Base-by-base conservation (phyloP, 2,329 filamentous ascomycete species). In the Sphaceloma murrayae region DNA sequence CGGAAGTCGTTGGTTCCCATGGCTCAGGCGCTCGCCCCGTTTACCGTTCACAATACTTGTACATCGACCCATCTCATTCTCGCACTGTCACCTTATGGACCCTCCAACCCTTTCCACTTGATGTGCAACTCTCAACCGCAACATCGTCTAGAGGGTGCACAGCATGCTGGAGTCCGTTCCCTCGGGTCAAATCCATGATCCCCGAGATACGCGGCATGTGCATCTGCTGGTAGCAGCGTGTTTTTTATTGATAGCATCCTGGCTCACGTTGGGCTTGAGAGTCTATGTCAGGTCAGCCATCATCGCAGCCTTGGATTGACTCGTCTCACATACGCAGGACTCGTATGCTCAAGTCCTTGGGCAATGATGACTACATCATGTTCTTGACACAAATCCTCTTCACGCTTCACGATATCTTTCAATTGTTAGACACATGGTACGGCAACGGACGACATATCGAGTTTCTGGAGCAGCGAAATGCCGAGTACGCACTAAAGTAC, bases 211-310 rank as follows among this genome's bases (percentile, higher is more conserved):
- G 5, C 42, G 42, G 9, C 42, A 34, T 34, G 17, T 44, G 8
- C 27, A 44, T 34, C 31, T 44, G 6, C 16, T 44, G 5, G 31
- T 62, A 4, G 59, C 57, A 22, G 51, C 59, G 18, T 47, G 61
- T 10, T 65, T 67, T 51, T 58, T 66, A 40, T 43, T 59, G 4
- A 48, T 64, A 7, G 57, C 62, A 48, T 66, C 42, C 27, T 44
- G 62, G 58, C 46, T 62, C 3, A 57, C 62, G 5, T 57, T 65
- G n/a, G 39, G 51, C 19, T 47, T 67, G 13, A 56, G 65, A 4
- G 49, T 65, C 19, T 62, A 64, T 40, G 61, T 64, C 0, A 39
- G 49, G 43, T 48, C 22, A 9, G 30, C n/a, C 14, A n/a, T 7
- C 6, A n/a, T 6, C 10, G 30, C 30, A n/a, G 17, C 31, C 30